Evolutionary conservation across 495 filamentous ascomycete genomes (phyloP), one percentile per base, ranked within the genome.

Genomic region (Tuber umbilicatum): DNA sequence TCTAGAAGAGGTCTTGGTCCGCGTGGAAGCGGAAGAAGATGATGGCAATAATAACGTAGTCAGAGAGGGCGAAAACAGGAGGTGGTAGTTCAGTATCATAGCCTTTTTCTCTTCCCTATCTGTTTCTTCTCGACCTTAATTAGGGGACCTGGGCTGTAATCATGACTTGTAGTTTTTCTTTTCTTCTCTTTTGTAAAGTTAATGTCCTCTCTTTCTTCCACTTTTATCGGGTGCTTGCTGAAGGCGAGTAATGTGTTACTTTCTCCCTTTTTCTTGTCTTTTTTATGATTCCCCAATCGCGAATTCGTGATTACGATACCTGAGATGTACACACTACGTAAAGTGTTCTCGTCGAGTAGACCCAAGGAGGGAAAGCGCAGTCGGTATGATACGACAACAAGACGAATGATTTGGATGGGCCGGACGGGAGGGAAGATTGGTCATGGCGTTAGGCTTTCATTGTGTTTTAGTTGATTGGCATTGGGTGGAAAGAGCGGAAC

Each of bases 1-100:
- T 76, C 85, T 99, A 42, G 95, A 99, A 85, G 95, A 98, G 85
- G 89, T 98, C 23, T 86, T 99, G n/a, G 93, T 97, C 10, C 85
- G 95, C 45, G 91, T 98, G 43, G 94, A 97, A 83, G 91, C 92
- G 12, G 86, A 91, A 71, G 91, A 94, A 82, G 92, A 93, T 78
- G 90, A 90, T 60, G 87, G 77, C 21, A 74, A 74, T 45, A 76
- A 76, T 68, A 79, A 78, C 21, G 41, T 74, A 27, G 31, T 6
- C 35, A 79, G 77, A 69, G 69, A 73, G 60, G 75, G 78, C 19
- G 77, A 79, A 39, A 75, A 77, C n/a, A 73, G 42, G 27, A 72
- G 78, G 39, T 70, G 72, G 69, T 79, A 73, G 76, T 37, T 64
- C 55, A 31, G 27, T 64, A 64, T 64, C 55, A 64, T 31, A 64